phyloP scores from a whole-genome alignment of 2,329 filamentous ascomycete species.

The Acarospora socialis region DNA sequence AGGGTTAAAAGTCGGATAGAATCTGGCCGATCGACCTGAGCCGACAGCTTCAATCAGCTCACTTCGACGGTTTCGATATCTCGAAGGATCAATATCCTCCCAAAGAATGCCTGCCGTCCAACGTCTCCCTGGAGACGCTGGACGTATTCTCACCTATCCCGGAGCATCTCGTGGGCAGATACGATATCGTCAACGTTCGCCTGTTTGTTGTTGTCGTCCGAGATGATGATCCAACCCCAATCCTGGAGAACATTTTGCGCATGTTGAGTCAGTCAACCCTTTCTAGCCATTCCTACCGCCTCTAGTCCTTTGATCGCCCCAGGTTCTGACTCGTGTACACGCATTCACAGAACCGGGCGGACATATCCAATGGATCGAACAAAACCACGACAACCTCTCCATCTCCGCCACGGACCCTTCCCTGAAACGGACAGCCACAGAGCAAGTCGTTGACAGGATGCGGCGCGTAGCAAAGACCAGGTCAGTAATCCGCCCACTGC shows the following conservation, averaged over 20 bases:
- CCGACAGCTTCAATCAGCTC: not conserved
- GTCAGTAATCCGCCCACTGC: too few relatives aligned
- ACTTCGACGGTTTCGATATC: constrained; percentile 16
- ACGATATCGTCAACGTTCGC: constrained; percentile 15
- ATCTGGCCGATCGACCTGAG: constrained; percentile 5
- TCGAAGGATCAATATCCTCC: constrained; percentile 11
- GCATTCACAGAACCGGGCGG: constrained; percentile 13
- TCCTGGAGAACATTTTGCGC: constrained; percentile 12
- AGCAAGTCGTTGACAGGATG: too few relatives aligned
- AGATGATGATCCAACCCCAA: constrained; percentile 12
- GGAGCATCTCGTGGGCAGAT: constrained; percentile 8
- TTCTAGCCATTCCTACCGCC: not conserved
- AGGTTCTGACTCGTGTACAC: not conserved
- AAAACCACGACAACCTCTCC: constrained; percentile 5
- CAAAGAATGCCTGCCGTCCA: constrained; percentile 11
- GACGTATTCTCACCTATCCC: constrained; percentile 12
- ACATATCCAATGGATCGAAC: constrained; percentile 15
- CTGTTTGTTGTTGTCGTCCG: constrained; percentile 12
- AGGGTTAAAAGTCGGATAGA: constrained; percentile 1
- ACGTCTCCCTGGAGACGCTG: constrained; percentile 11
- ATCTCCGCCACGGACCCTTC: too few relatives aligned
- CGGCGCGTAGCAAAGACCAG: too few relatives aligned
- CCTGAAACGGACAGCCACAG: too few relatives aligned
- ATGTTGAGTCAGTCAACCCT: constrained; percentile 11
- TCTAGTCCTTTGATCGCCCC: not conserved